Base-by-base conservation (phyloP, 768 basidiomycete species). In the Termitomyces sp. region DNA sequence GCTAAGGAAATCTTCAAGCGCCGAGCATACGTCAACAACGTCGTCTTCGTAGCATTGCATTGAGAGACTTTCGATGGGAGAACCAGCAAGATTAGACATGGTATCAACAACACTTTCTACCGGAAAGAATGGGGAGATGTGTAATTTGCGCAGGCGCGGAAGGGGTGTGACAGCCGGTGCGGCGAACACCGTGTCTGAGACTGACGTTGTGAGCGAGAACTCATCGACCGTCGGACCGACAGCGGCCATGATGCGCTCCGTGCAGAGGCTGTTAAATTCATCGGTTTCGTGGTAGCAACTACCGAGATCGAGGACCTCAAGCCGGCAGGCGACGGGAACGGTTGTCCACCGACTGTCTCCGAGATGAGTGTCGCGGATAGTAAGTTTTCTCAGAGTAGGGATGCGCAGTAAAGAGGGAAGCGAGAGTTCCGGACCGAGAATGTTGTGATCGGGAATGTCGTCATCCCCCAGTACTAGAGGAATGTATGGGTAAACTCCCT, bases 301-400 rank as follows among this genome's bases (percentile, higher is more conserved):
- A 28, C 77, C 79, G 47, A 86, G 75, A 62, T 84, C 81, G 48
- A 86, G 77, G 40, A 80, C 70, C 59, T 83, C 70, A 43, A 86
- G 72, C 17, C 73, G 72, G 66, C 82, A 83, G 21, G 67, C 65
- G 55, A 80, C 73, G 37, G 76, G 75, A n/a, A 73, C 75, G 24
- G 72, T 70, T n/a, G 74, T 69, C 84, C 83, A 85, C 35, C 71
- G 71, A 46, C 71, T 71, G 66, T 85, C 83, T 15, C 85, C 86
- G 54, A 90, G 77, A 68, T 88, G 87, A 0, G 85, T 87, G 64
- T 88, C 86, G 54, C 77, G 78, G 62, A 90, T 81, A 42, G 76
- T 75, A 59, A 90, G 83, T 59, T 76, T 77, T 28, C 73, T 76
- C 38, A 90, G 80, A 44, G 79, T 74, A 7, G 84, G 77, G 45